Evolutionary conservation across 2,329 filamentous ascomycete species (phyloP).

Genomic region (Colletotrichum lentis): DNA sequence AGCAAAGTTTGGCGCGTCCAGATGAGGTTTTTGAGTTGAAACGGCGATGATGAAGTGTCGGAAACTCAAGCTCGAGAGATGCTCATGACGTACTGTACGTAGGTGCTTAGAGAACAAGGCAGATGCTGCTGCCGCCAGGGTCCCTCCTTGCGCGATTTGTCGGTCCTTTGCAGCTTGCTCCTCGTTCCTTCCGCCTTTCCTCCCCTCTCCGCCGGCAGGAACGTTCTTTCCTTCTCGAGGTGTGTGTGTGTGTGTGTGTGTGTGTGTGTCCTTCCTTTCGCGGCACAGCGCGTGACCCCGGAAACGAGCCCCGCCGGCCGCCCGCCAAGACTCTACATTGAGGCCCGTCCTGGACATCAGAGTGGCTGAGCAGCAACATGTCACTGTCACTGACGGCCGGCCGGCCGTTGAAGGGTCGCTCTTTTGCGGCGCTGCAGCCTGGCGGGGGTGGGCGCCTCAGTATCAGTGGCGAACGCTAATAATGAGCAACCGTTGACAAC

Average conservation of each 20-base stretch:
- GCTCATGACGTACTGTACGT: background rate
- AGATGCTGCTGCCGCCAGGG: slow-evolving; percentile 1
- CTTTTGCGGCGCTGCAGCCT: slow-evolving; percentile 8
- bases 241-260: background rate
- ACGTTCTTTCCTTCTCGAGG: background rate
- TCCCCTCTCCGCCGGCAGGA: background rate
- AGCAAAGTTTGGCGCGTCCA: background rate
- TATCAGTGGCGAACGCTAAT: slow-evolving; percentile 1
- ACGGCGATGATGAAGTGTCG: background rate
- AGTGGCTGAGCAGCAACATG: slow-evolving; percentile 18
- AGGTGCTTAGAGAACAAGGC: background rate
- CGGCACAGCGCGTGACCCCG: slow-evolving; percentile 15
- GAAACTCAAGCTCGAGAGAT: background rate
- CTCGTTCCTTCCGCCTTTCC: background rate
- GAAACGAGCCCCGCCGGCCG: slow-evolving; percentile 21
- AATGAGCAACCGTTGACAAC: background rate
- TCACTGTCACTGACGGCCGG: slow-evolving; percentile 20
- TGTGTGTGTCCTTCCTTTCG: background rate
- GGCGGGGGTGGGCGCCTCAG: background rate
- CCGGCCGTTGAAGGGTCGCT: slow-evolving; percentile 13
- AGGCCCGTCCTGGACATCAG: slow-evolving; percentile 15
- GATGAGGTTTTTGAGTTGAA: background rate
- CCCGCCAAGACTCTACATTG: slow-evolving; percentile 30
- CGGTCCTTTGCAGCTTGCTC: background rate
- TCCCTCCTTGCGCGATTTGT: background rate